Evolutionary conservation across 2,329 filamentous ascomycete species (phyloP).

Genomic region (Nemania bipapillata): DNA sequence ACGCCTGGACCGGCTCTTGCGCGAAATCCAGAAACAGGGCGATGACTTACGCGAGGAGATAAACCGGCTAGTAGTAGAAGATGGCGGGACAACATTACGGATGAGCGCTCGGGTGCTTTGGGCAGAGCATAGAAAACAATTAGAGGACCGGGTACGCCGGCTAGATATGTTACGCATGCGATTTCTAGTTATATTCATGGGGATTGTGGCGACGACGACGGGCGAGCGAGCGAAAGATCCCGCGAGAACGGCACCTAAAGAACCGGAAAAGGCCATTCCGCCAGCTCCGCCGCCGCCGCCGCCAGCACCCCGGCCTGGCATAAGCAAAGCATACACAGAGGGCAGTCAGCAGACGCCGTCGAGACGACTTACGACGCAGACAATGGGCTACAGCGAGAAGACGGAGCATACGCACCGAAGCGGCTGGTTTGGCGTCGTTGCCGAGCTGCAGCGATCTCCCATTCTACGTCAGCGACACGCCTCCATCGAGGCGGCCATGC

Average conservation of each 20-base stretch:
- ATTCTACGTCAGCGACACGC: constrained; percentile 70
- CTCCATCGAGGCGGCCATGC: constrained; percentile 70
- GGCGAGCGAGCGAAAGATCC: constrained; percentile 51
- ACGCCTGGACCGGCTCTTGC: constrained; percentile 66
- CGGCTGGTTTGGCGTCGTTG: constrained; percentile 72
- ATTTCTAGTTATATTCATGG: constrained; percentile 72
- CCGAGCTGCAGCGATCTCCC: constrained; percentile 70
- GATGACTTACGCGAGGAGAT: constrained; percentile 71
- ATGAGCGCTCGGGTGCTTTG: constrained; percentile 66
- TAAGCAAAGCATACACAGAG: constrained; percentile 59
- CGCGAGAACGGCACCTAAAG: constrained; percentile 45
- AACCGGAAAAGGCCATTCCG: constrained; percentile 49
- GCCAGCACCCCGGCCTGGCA: constrained; percentile 43
- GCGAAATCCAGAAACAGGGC: constrained; percentile 70
- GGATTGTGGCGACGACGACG: constrained; percentile 61
- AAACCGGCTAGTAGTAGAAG: constrained; percentile 61
- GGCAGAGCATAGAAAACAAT: constrained; percentile 63
- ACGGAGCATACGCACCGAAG: constrained; percentile 60
- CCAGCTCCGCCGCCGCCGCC: constrained; percentile 42
- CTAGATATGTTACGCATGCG: constrained; percentile 72
- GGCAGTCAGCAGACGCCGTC: constrained; percentile 60
- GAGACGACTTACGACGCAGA: constrained; percentile 64
- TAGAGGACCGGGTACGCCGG: constrained; percentile 68
- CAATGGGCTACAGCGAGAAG: constrained; percentile 64
- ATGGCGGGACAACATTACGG: constrained; percentile 59